A percentile compares a stretch with the other conserved stretches of the same genome.
Evolutionary conservation across 2,329 filamentous ascomycete genomes (phyloP).

Genomic region (Didymella segeticola): DNA sequence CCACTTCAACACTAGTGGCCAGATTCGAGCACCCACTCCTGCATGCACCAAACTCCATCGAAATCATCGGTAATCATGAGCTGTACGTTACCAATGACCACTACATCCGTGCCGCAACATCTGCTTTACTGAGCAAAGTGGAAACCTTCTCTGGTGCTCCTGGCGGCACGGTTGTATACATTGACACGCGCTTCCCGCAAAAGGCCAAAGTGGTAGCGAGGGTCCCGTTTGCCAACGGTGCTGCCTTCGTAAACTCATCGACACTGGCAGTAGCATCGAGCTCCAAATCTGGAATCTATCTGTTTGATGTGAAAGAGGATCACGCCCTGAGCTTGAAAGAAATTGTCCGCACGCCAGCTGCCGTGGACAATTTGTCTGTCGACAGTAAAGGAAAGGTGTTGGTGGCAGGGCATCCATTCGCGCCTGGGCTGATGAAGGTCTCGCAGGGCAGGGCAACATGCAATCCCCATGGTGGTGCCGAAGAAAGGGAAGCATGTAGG

Average conservation of each 20-base stretch:
- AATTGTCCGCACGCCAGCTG: constrained; percentile 36
- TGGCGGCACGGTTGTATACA: constrained; percentile 47
- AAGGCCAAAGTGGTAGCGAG: constrained; percentile 34
- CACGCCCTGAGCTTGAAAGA: constrained; percentile 19
- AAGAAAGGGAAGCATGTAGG: constrained; percentile 33
- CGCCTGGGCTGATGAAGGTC: constrained; percentile 37
- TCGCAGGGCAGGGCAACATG: constrained; percentile 30
- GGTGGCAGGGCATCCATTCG: constrained; percentile 52
- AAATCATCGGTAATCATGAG: constrained; percentile 39
- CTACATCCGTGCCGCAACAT: constrained; percentile 38
- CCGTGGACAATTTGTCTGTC: constrained; percentile 51
- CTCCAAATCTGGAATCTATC: constrained; percentile 40
- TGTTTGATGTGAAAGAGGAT: constrained; percentile 38
- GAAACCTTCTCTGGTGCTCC: constrained; percentile 51
- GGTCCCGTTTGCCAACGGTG: constrained; percentile 53
- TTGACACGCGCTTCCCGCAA: constrained; percentile 31
- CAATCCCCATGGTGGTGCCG: constrained; percentile 19
- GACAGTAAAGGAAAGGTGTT: constrained; percentile 49
- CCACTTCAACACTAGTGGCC: constrained; percentile 35
- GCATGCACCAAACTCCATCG: constrained; percentile 51
- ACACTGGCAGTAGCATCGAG: constrained; percentile 51
- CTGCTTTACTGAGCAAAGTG: constrained; percentile 39
- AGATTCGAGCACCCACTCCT: constrained; percentile 44
- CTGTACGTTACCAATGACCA: constrained; percentile 55
- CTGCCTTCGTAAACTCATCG: constrained; percentile 46